Percentiles rank a stretch among this genome's conserved stretches.
These are phyloP conservation scores for Petunia axillaris DNA, from an alignment of 257 asterid species.

Conservation along the genomic window DNA sequence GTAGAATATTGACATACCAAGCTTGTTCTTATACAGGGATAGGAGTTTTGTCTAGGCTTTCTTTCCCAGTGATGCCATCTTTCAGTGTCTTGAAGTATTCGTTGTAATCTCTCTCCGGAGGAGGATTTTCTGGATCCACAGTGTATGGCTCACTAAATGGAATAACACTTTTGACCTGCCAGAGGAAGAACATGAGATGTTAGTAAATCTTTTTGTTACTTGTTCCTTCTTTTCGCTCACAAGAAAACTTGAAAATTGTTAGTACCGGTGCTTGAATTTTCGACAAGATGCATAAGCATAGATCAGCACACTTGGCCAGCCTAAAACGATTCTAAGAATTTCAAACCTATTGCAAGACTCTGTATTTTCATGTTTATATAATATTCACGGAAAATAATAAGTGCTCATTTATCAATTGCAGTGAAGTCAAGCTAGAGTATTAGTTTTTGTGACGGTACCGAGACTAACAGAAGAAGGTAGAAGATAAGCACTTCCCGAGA, in stretches of 20 bases:
- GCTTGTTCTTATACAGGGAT: constrained; percentile 52
- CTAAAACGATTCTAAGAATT: background rate
- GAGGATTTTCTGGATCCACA: constrained; percentile 94
- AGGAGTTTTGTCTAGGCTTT: constrained; percentile 71
- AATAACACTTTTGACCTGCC: constrained; percentile 85
- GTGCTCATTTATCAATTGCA: background rate
- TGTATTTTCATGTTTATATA: background rate
- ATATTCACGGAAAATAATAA: background rate
- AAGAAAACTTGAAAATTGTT: background rate
- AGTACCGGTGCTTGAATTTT: background rate
- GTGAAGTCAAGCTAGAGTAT: background rate
- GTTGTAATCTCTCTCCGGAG: constrained; percentile 84
- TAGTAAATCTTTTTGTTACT: background rate
- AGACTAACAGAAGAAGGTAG: background rate
- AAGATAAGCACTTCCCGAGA: background rate
- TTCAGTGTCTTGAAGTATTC: constrained; percentile 70
- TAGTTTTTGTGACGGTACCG: background rate
- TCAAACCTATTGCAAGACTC: background rate
- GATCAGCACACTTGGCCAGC: background rate
- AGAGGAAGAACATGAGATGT: background rate
- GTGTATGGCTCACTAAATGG: constrained; percentile 94
- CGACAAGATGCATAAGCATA: background rate
- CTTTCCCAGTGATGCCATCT: constrained; percentile 94
- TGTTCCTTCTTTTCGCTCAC: background rate
- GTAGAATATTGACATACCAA: constrained; percentile 32